A percentile compares a stretch with the other conserved stretches of the same genome.
These are phyloP conservation scores for Tylopilus balloui DNA, from an alignment of 768 basidiomycete species.

Conservation along the genomic window DNA sequence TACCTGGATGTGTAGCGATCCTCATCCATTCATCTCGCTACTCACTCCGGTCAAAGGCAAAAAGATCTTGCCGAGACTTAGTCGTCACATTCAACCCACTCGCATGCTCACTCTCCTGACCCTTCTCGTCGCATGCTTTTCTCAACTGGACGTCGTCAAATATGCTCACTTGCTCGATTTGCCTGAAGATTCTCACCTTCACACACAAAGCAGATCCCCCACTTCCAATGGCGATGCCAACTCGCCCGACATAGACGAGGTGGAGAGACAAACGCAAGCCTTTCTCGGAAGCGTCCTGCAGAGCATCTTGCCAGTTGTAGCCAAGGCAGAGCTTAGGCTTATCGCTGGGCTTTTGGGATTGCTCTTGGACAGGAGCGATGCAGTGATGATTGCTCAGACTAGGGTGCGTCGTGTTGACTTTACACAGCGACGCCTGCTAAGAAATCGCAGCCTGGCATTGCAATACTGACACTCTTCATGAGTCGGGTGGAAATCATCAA, in stretches of 20 bases:
- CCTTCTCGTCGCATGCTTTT: slow-evolving; percentile 90
- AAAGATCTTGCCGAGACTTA: slow-evolving; percentile 81
- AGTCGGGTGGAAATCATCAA: slow-evolving; percentile 92
- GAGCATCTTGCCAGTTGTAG: slow-evolving; percentile 78
- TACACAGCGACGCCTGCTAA: not conserved
- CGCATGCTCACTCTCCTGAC: slow-evolving; percentile 86
- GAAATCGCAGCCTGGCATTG: slow-evolving; percentile 73
- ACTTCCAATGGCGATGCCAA: slow-evolving; percentile 13
- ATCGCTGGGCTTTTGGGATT: slow-evolving; percentile 84
- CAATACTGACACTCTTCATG: slow-evolving; percentile 84
- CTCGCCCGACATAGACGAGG: slow-evolving; percentile 51
- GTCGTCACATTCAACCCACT: slow-evolving; percentile 73
- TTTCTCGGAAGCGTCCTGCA: slow-evolving; percentile 86
- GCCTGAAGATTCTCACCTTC: slow-evolving; percentile 48
- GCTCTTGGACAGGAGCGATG: slow-evolving; percentile 73
- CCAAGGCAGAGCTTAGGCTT: slow-evolving; percentile 72
- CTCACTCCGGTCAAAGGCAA: slow-evolving; percentile 89
- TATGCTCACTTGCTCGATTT: slow-evolving; percentile 71
- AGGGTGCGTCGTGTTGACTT: slow-evolving; percentile 49
- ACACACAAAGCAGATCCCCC: slow-evolving; percentile 17
- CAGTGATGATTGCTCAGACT: slow-evolving; percentile 68
- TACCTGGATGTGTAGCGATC: slow-evolving; percentile 49
- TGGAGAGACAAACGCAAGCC: slow-evolving; percentile 85
- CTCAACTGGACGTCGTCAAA: slow-evolving; percentile 86
- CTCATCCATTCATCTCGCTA: slow-evolving; percentile 95